Evolutionary conservation across 163 green algal species (phyloP), one percentile per base, ranked within the genome.

Genomic region (Prototheca wickerhamii): DNA sequence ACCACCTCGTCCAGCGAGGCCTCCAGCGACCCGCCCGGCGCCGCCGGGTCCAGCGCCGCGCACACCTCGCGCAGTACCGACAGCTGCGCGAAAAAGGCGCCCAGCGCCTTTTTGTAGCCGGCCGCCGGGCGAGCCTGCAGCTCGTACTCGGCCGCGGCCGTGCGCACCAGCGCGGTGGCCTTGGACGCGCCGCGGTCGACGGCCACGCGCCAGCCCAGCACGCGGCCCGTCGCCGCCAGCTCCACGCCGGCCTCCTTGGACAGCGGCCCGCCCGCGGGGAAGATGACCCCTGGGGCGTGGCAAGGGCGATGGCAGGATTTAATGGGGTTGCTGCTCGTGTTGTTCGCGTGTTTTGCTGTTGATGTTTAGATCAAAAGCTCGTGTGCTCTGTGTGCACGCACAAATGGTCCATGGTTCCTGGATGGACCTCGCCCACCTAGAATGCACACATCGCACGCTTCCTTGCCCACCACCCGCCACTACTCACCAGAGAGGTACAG

Each of bases 1-100:
- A 92, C 71, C 2, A 94, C 68, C 49, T 90, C 85, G 17, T 90
- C 81, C 28, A 89, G 60, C 40, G 62, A 75, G 32, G 81, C 60
- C 20, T 70, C 54, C 0, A 72, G 54, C 50, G 60, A 64, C 40
- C 86, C 88, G 2, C 84, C 84, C 25, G 69, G 53, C 4, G 72
- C n/a, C n/a, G n/a, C 61, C 7, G 81, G 63, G 44, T 61, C 69
- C 32, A 94, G 66, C 2, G 76, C 85, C 23, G 76, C 53, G 56
- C 72, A 69, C 12, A 89, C 72, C 71, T 86, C 55, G 12, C 64
- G 67, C 20, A 52, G 53, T 31, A 91, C 69, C 50, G 72, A 71
- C 6, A 78, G 72, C 69, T 90, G 79, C 60, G 86, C 86, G n/a
- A 71, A 54, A 33, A 91, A 63, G 44, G 71, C 60, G 0, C 54